Conservation (phyloP, 2,329 filamentous ascomycete genomes). For the Penicillium rolfsii region DNA sequence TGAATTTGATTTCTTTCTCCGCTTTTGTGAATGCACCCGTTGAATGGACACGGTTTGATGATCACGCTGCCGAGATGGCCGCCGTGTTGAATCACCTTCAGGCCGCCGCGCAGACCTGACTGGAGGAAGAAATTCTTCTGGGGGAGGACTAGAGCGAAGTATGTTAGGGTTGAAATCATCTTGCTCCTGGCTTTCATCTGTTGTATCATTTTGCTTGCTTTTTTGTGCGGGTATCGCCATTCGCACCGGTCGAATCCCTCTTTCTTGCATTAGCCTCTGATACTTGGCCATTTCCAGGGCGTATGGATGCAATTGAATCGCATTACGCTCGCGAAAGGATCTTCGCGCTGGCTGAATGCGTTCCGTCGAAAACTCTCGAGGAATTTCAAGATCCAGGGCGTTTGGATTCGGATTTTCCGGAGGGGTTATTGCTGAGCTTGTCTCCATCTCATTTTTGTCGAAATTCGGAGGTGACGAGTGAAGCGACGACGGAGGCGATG, state of each 20-base stretch:
- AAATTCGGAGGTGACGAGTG: constrained; percentile 23
- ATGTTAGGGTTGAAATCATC: constrained; percentile 39
- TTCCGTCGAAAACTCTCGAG: constrained; percentile 34
- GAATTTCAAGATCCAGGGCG: constrained; percentile 31
- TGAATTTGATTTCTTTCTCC: constrained; percentile 39
- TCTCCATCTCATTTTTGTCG: background rate
- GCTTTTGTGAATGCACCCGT: constrained; percentile 35
- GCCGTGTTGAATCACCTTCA: constrained; percentile 7
- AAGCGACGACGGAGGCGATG: constrained; percentile 41
- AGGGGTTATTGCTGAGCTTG: background rate
- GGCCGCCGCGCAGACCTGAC: constrained; percentile 21
- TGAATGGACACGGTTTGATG: constrained; percentile 8
- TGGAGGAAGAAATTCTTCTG: constrained; percentile 36
- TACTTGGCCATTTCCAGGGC: constrained; percentile 52
- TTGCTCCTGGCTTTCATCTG: constrained; percentile 38
- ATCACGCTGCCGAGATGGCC: constrained; percentile 7
- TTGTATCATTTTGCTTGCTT: constrained; percentile 18
- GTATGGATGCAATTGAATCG: constrained; percentile 55
- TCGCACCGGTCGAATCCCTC: constrained; percentile 50
- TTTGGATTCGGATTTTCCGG: constrained; percentile 21
- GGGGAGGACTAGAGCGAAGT: constrained; percentile 38
- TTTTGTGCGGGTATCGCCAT: constrained; percentile 29
- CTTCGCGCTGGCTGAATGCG: constrained; percentile 35
- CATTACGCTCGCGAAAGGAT: constrained; percentile 49
- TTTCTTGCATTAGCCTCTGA: constrained; percentile 42